phyloP scores from a whole-genome alignment of 352 stramenopile genomes.

The Pythium diclinum region DNA sequence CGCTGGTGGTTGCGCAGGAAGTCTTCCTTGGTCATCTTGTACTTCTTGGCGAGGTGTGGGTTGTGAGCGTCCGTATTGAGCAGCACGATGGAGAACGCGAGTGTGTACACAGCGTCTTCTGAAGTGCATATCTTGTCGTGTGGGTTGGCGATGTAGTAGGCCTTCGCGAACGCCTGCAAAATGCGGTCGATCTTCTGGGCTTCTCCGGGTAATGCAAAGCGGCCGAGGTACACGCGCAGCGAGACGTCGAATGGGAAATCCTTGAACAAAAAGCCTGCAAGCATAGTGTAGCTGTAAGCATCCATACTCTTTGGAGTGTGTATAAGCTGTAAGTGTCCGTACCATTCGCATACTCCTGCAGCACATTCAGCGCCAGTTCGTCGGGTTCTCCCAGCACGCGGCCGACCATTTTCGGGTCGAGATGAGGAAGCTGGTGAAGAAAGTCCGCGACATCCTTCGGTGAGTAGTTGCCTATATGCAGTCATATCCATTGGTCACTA shows the following conservation, averaged over 20 bases:
- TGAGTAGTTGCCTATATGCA: slow-evolving; percentile 36
- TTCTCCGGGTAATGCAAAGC: slow-evolving; percentile 67
- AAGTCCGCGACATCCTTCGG: slow-evolving; percentile 63
- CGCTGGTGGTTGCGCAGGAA: slow-evolving; percentile 76
- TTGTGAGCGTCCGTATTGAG: slow-evolving; percentile 84
- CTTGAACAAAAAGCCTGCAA: slow-evolving; percentile 67
- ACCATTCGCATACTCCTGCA: slow-evolving; percentile 71
- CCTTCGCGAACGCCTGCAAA: slow-evolving; percentile 69
- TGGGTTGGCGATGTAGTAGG: slow-evolving; percentile 60
- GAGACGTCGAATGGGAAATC: slow-evolving; percentile 59
- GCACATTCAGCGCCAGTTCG: slow-evolving; percentile 48
- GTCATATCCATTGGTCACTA: not conserved
- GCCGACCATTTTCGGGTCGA: slow-evolving; percentile 69
- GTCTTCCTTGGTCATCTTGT: slow-evolving; percentile 73
- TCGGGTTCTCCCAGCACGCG: slow-evolving; percentile 67
- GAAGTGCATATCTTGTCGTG: slow-evolving; percentile 48
- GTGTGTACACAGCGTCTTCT: slow-evolving; percentile 73
- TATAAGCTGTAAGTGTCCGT: not conserved
- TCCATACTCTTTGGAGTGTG: not conserved
- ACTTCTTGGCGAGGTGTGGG: slow-evolving; percentile 49
- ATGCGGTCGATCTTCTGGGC: slow-evolving; percentile 87
- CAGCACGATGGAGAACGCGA: slow-evolving; percentile 74
- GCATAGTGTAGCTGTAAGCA: not conserved
- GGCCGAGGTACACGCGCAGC: slow-evolving; percentile 67
- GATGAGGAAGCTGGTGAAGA: slow-evolving; percentile 60